A percentile compares a stretch with the other conserved stretches of the same genome.
These are phyloP conservation scores for Pholiota molesta DNA, from an alignment of 768 basidiomycete genomes.

Conservation along the genomic window DNA sequence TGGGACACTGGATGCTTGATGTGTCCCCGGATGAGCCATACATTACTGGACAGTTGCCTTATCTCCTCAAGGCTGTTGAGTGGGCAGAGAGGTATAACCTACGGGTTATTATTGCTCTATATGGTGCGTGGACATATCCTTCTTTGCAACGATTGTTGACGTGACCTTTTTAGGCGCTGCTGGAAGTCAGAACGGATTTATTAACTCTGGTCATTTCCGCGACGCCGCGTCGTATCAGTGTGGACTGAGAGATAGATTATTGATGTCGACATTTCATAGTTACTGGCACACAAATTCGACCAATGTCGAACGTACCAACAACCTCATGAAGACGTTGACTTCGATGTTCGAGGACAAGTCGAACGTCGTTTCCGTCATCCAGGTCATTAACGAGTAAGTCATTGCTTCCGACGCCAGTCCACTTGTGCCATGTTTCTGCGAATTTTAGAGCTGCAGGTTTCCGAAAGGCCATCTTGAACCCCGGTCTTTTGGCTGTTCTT, in stretches of 20 bases:
- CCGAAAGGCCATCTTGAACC: conserved; percentile 11
- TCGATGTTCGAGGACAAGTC: conserved; percentile 54
- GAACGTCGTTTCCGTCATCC: conserved; percentile 64
- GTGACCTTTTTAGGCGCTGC: conserved; percentile 50
- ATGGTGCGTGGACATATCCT: conserved; percentile 36
- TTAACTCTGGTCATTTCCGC: conserved; percentile 75
- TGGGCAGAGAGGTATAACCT: conserved; percentile 74
- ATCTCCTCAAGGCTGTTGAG: conserved; percentile 60
- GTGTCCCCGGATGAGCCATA: conserved; percentile 76
- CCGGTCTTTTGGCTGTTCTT: conserved; percentile 46
- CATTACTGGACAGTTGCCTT: conserved; percentile 73
- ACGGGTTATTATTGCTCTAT: conserved; percentile 80
- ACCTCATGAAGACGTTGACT: conserved; percentile 63
- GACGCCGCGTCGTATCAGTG: conserved; percentile 45
- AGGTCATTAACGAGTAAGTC: conserved; percentile 74
- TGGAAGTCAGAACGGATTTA: conserved; percentile 84
- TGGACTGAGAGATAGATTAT: not conserved
- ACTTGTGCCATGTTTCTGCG: not conserved
- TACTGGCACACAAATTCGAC: conserved; percentile 67
- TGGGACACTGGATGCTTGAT: conserved; percentile 90
- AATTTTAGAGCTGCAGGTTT: conserved; percentile 10
- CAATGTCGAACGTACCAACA: conserved; percentile 66
- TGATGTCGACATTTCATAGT: conserved; percentile 22
- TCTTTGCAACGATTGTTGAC: not conserved
- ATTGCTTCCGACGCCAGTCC: not conserved